phyloP scores from a whole-genome alignment of 2,329 filamentous ascomycete species.

The Neocatenulostroma microsporum region DNA sequence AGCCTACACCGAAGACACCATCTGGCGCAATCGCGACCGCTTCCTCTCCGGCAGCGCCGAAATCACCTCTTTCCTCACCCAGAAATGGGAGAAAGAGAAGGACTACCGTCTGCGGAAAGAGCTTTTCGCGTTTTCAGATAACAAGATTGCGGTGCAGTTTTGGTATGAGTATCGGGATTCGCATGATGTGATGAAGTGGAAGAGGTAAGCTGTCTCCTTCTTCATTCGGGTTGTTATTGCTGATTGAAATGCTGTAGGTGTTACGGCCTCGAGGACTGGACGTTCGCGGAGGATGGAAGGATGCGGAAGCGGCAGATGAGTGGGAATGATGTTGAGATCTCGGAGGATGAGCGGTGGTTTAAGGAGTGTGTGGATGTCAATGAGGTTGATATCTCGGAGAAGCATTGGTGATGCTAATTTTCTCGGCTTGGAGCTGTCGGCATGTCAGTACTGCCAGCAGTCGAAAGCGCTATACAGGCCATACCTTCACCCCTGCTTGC shows the following conservation, averaged over 20 bases:
- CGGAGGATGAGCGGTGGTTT: slow-evolving; percentile 59
- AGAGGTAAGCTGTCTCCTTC: no score
- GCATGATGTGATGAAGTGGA: slow-evolving; percentile 62
- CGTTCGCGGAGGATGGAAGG: slow-evolving; percentile 58
- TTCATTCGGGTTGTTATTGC: no score
- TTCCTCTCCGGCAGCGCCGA: slow-evolving; percentile 63
- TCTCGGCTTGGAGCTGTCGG: no score
- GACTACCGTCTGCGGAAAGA: slow-evolving; percentile 74
- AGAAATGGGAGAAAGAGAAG: slow-evolving; percentile 67
- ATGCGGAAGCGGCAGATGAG: slow-evolving; percentile 73
- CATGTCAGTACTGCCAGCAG: no score
- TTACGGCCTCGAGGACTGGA: slow-evolving; percentile 78
- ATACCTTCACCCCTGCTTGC: no score
- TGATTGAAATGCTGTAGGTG: no score
- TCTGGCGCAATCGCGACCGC: slow-evolving; percentile 70
- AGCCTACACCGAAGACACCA: slow-evolving; percentile 66
- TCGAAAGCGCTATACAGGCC: no score
- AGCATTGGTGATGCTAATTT: slow-evolving; percentile 60
- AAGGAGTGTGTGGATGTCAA: slow-evolving; percentile 62
- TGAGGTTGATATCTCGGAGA: slow-evolving; percentile 55
- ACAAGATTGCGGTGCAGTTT: slow-evolving; percentile 71
- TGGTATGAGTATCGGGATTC: slow-evolving; percentile 77
- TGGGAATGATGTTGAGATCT: slow-evolving; percentile 61
- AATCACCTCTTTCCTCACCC: slow-evolving; percentile 59
- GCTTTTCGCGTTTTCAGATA: slow-evolving; percentile 65